Conservation (phyloP, 768 basidiomycete genomes). For the Lepiota brunneoincarnata region DNA sequence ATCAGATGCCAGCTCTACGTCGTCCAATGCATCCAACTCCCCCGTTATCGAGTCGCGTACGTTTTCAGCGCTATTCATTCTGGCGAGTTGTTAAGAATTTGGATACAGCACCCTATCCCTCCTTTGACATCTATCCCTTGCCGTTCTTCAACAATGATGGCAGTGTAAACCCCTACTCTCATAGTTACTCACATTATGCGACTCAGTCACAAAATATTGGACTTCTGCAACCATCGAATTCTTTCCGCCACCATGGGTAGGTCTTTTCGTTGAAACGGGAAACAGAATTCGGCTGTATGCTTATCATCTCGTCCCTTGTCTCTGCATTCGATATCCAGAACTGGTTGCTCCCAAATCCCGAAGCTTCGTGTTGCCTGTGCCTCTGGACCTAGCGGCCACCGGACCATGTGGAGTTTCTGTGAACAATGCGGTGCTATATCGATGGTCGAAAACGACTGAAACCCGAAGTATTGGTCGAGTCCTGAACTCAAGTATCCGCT, state of each 20-base stretch:
- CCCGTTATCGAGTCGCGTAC: constrained; percentile 45
- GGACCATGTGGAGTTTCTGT: constrained; percentile 87
- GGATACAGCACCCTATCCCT: constrained; percentile 48
- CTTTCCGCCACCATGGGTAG: constrained; percentile 73
- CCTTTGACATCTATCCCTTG: constrained; percentile 60
- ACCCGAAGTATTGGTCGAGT: constrained; percentile 5
- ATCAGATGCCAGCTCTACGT: constrained; percentile 63
- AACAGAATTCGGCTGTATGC: constrained; percentile 10
- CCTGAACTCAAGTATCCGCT: not conserved
- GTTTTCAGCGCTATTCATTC: constrained; percentile 20
- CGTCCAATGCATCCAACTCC: constrained; percentile 47
- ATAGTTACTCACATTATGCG: constrained; percentile 40
- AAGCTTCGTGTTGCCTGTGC: constrained; percentile 81
- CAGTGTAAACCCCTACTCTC: constrained; percentile 45
- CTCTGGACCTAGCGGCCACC: constrained; percentile 61
- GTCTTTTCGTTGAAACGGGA: constrained; percentile 16
- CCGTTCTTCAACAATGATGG: constrained; percentile 48
- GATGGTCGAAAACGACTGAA: constrained; percentile 76
- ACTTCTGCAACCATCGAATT: constrained; percentile 62
- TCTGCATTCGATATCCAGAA: constrained; percentile 31
- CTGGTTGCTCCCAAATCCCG: constrained; percentile 75
- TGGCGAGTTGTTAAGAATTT: constrained; percentile 3
- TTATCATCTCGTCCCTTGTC: not conserved
- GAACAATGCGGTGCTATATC: constrained; percentile 88
- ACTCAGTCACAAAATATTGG: constrained; percentile 45